A percentile compares a stretch with the other conserved stretches of the same genome.
Evolutionary conservation across 1,284 basidiomycete genomes (phyloP).

Genomic region (Porogramme epimiltina): DNA sequence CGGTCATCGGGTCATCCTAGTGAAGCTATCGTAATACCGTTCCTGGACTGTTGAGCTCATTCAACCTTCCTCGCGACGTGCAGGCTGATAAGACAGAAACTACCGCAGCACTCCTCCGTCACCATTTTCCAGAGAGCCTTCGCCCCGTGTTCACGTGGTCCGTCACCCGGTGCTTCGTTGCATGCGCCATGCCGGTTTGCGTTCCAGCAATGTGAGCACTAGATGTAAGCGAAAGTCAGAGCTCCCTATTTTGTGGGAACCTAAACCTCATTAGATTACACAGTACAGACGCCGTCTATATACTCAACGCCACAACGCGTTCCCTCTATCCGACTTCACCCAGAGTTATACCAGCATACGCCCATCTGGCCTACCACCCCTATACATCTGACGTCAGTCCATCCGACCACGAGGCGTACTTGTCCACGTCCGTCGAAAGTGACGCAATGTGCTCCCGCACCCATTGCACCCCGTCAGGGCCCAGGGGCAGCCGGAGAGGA

Average conservation of each 20-base stretch:
- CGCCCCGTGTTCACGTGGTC: not conserved
- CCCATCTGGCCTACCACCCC: not conserved
- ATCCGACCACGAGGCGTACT: not conserved
- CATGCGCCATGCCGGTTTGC: too few relatives aligned
- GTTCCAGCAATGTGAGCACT: too few relatives aligned
- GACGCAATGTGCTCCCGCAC: slow-evolving; percentile 49
- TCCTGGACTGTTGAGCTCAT: not conserved
- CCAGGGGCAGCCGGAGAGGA: slow-evolving; percentile 19
- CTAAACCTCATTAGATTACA: not conserved
- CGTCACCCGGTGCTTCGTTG: not conserved
- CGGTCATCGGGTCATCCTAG: too few relatives aligned
- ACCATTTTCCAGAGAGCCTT: not conserved
- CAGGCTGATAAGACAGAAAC: not conserved
- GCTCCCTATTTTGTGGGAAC: too few relatives aligned
- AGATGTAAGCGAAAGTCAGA: too few relatives aligned
- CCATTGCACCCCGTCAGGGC: slow-evolving; percentile 60
- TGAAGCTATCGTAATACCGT: not conserved
- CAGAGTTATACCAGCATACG: too few relatives aligned
- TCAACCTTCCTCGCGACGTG: not conserved
- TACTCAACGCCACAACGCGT: too few relatives aligned
- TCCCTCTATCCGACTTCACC: too few relatives aligned
- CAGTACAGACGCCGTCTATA: too few relatives aligned
- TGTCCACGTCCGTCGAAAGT: not conserved
- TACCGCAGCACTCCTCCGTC: too few relatives aligned
- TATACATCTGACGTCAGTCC: not conserved